Conservation (phyloP, 108 stramenopile species). For the Bacterosira constricta region DNA sequence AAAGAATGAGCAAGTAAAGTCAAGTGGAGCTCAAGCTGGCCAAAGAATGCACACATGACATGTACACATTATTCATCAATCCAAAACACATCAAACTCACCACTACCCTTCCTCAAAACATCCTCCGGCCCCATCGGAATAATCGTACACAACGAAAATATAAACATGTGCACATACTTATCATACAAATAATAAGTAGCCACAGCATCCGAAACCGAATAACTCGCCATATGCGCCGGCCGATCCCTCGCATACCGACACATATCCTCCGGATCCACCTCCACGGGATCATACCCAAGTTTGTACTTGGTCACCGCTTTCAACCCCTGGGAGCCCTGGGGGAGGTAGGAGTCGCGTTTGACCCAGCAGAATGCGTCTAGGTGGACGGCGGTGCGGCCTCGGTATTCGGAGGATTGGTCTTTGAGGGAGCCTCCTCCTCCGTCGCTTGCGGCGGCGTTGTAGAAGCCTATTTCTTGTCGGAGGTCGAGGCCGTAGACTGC, state of each 20-base stretch:
- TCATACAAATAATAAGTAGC: conserved; percentile 98
- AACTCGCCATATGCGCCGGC: conserved; percentile 97
- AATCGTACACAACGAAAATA: conserved; percentile 97
- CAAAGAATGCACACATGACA: too few relatives aligned
- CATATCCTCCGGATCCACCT: conserved; percentile 99
- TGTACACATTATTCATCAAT: conserved; percentile 47
- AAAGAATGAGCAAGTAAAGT: neutral
- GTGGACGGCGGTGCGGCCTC: conserved; percentile 88
- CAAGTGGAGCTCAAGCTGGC: too few relatives aligned
- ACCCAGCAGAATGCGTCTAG: conserved; percentile 99
- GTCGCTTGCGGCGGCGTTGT: conserved; percentile 46
- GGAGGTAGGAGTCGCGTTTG: conserved; percentile 98
- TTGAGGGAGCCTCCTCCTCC: conserved; percentile 26
- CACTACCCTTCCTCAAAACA: conserved; percentile 95
- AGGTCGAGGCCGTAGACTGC: conserved; percentile 89
- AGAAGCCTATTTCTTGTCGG: conserved; percentile 85
- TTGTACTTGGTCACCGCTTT: conserved; percentile 99
- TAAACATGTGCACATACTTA: conserved; percentile 98
- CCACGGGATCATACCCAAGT: conserved; percentile 98
- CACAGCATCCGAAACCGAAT: conserved; percentile 99
- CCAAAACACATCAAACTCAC: conserved; percentile 11
- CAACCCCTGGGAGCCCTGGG: conserved; percentile 96
- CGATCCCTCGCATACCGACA: conserved; percentile 89
- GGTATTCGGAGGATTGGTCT: conserved; percentile 60
- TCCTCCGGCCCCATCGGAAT: conserved; percentile 99